Evolutionary conservation across 2,329 filamentous ascomycete genomes (phyloP), one percentile per base, ranked within the genome.

Genomic region (Hawksworthiomyces lignivorus): DNA sequence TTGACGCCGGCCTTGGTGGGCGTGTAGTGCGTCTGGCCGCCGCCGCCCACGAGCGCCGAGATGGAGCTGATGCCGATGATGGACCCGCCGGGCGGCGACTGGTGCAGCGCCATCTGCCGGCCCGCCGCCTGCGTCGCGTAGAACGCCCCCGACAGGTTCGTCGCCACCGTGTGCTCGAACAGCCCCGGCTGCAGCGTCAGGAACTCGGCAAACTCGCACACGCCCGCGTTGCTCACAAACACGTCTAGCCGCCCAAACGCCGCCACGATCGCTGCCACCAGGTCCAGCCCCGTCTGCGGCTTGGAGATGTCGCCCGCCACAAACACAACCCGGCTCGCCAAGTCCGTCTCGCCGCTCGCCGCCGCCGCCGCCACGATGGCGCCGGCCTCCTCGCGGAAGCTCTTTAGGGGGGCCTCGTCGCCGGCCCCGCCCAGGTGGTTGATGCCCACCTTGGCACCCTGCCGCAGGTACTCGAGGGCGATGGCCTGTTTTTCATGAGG

Each of bases 121-220:
- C 86, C 87, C 2, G 87, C 88, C 0, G 87, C 85, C 68, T 94
- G 88, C 18, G 84, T 82, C 27, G 85, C 74, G 66, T 88, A 89
- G 67, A 94, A 94, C n/a, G 87, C 84, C 33, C 88, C 88, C 51
- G 82, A 80, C 50, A 95, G 78, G 63, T 95, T 95, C 37, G 85
- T 90, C 28, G 75, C 69, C 30, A 94, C 69, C 3, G 87, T 94
- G 41, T 71, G 69, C 47, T 75, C 65, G 55, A 88, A 84, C 41
- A 94, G 77, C 43, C 82, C 74, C 1, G 79, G 73, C 9, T 77
- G 70, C 32, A 94, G 73, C 17, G 82, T 78, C 19, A 96, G 64
- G 56, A 96, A 94, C 51, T 94, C 85, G 45, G 83, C 82, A 62
- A 96, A 96, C 49, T 84, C 75, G 69, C 87, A 95, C 45, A 95